Conservation (phyloP, 371 early-diverging fungal genomes). For the Smittium culicis region DNA sequence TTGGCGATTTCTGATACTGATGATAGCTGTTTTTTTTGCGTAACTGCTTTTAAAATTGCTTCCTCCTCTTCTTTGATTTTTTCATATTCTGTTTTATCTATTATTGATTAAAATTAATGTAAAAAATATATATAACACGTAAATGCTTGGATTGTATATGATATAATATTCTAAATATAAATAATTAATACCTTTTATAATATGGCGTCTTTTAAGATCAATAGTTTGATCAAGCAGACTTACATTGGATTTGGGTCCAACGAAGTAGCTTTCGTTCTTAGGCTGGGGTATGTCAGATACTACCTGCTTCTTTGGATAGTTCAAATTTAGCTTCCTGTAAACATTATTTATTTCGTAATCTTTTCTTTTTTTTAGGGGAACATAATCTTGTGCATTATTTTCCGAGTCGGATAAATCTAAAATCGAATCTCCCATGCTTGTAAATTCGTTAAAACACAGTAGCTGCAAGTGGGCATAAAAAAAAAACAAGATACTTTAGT, state of each 20-base stretch:
- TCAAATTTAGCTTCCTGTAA: constrained; percentile 18
- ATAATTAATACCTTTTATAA: constrained; percentile 23
- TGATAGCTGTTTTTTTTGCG: constrained; percentile 59
- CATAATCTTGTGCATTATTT: no score
- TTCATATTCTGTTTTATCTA: constrained; percentile 62
- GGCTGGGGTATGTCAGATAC: constrained; percentile 21
- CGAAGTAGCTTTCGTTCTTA: constrained; percentile 23
- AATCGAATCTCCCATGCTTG: no score
- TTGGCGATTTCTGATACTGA: constrained; percentile 77
- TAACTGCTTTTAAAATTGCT: constrained; percentile 66
- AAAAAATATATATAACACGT: no score
- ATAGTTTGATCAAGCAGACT: constrained; percentile 77
- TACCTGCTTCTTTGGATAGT: constrained; percentile 25
- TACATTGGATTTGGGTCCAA: constrained; percentile 46
- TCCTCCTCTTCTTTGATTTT: constrained; percentile 68
- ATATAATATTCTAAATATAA: neutral
- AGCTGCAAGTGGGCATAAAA: no score
- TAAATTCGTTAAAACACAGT: no score
- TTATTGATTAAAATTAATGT: no score
- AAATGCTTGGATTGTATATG: neutral
- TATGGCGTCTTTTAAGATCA: constrained; percentile 47
- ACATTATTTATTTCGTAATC: constrained; percentile 35
- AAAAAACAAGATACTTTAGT: no score
- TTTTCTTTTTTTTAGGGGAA: constrained; percentile 61
- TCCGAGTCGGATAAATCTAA: no score